Evolutionary conservation across 2,329 filamentous ascomycete species (phyloP), one percentile per base, ranked within the genome.

Genomic region (Pezicula carpinea): DNA sequence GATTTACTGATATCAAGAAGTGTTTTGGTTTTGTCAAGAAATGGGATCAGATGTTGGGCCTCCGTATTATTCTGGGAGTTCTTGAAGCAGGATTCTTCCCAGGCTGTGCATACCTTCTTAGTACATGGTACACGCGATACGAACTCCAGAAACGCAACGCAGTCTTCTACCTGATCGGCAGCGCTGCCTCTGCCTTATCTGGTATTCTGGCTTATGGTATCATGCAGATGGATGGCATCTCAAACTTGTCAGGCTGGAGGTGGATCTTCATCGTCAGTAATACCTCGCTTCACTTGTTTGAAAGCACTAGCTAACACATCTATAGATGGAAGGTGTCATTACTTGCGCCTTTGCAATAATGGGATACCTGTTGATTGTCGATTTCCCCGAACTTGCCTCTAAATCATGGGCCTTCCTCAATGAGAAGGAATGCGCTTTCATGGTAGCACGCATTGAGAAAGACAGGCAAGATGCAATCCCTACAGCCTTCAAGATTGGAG

Each of bases 61-160:
- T 62, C 14, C 53, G 59, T n/a, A 46, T 62, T 10, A 53, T 62
- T 35, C 55, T 62, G 8, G 59, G 58, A 39, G 46, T 54, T 8
- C 53, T 62, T 18, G 59, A 62, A 45, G 58, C 59, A 33, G 59
- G 59, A 18, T 62, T 62, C 50, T 61, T 64, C 42, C 66, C 66
- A 1, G 69, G 69, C 19, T 68, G 65, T 21, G 64, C 69, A 34
- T 73, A 68, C 53, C 65, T 68, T 23, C 60, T 72, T 6, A 64
- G 59, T 13, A 64, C 62, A 4, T 73, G 68, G 63, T 73, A 73
- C 56, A 48, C 59, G 14, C 47, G 59, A 72, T 84, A 79, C 55
- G 83, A 89, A 64, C 73, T 88, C 15, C 83, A 84, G 43, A 84
- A 83, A 62, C 73, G 85, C 42, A 87, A 85, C 59, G 80, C 82